A percentile compares a stretch with the other conserved stretches of the same genome.
phyloP scores from a whole-genome alignment of 495 filamentous ascomycete species.

The Xylaria grammica region DNA sequence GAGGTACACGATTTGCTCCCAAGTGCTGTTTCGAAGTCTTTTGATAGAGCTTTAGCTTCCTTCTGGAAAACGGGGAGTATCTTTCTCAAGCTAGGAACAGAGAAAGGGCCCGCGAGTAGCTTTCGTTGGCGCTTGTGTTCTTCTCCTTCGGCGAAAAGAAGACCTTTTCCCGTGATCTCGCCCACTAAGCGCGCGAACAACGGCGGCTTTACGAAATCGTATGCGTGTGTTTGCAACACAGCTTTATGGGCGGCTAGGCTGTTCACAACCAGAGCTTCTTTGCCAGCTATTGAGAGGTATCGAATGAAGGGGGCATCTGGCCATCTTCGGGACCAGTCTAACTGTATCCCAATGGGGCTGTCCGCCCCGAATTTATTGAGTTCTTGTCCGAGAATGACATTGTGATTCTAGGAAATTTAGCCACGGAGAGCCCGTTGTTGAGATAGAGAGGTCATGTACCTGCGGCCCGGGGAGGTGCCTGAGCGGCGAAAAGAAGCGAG shows the following conservation, averaged over 20 bases:
- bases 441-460: slow-evolving; percentile 19
- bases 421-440: not conserved
- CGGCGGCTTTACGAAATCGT: slow-evolving; percentile 43
- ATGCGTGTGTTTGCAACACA: slow-evolving; percentile 41
- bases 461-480: slow-evolving; percentile 38
- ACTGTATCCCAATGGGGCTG: slow-evolving; percentile 22
- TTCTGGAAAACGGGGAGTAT: slow-evolving; percentile 30
- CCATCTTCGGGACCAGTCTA: slow-evolving; percentile 38
- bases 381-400: slow-evolving; percentile 31
- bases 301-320: slow-evolving; percentile 47
- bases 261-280: slow-evolving; percentile 42
- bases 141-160: slow-evolving; percentile 42
- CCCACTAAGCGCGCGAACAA: slow-evolving; percentile 35
- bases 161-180: slow-evolving; percentile 39
- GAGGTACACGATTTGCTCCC: slow-evolving; percentile 24
- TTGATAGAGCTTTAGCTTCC: slow-evolving; percentile 23
- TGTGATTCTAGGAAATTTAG: slow-evolving; percentile 26
- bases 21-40: slow-evolving; percentile 20
- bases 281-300: slow-evolving; percentile 39
- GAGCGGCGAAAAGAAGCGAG: slow-evolving; percentile 36
- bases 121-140: slow-evolving; percentile 39
- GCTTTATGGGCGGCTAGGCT: slow-evolving; percentile 41
- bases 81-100: slow-evolving; percentile 30
- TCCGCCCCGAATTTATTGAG: slow-evolving; percentile 31
- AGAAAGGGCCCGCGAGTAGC: slow-evolving; percentile 32